Evolutionary conservation across 129 eudicot species (phyloP).

Genomic region (Pseudognaphalium luteoalbum): DNA sequence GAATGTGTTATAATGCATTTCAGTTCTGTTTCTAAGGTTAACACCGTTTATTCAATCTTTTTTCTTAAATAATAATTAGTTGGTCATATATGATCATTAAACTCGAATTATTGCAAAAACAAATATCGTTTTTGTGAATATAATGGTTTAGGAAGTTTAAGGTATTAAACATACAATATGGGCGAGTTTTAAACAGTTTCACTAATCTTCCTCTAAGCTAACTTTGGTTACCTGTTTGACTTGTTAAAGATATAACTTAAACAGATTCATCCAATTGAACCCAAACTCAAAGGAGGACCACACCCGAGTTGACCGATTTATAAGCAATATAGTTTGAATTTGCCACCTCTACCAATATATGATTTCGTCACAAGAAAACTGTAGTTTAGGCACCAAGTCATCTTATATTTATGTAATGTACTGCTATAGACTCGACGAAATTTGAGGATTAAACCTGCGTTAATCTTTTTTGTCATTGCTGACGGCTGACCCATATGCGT

Average conservation of each 20-base stretch:
- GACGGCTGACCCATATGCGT: background rate
- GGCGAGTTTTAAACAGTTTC: background rate
- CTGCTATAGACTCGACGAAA: background rate
- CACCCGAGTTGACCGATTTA: background rate
- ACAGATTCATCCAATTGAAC: too few species aligned
- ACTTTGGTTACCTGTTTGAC: background rate
- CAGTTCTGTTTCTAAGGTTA: too few species aligned
- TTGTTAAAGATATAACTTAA: background rate
- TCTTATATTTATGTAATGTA: background rate
- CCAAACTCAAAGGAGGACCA: too few species aligned
- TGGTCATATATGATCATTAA: background rate
- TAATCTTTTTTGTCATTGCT: background rate
- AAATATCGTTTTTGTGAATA: background rate
- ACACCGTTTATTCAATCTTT: background rate
- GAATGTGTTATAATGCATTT: background rate
- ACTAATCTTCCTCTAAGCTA: background rate
- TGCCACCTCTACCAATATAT: background rate
- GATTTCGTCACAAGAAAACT: background rate
- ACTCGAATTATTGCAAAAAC: background rate
- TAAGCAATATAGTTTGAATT: background rate
- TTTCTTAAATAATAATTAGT: too few species aligned
- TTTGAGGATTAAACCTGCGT: background rate
- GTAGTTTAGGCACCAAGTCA: too few species aligned
- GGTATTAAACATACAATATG: background rate
- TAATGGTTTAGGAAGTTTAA: background rate